Evolutionary conservation across 257 asterid genomes (phyloP).

Genomic region (Solanum chmielewskii): DNA sequence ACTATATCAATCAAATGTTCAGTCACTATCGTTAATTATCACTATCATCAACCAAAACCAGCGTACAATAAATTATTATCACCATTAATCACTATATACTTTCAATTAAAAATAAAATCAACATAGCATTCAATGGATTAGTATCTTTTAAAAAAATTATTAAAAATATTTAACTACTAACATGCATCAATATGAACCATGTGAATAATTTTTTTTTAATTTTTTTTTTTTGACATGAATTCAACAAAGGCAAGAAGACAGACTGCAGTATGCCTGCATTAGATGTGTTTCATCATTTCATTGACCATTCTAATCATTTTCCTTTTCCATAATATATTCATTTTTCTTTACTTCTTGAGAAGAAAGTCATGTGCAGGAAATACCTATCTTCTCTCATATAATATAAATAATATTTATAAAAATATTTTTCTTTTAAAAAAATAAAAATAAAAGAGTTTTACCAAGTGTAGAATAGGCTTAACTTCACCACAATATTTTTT

Average conservation of each 20-base stretch:
- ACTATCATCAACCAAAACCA: accelerated
- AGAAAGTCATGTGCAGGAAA: neutral
- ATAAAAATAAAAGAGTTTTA: neutral
- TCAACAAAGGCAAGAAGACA: neutral
- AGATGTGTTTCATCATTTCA: neutral
- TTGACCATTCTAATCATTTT: neutral
- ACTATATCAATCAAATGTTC: neutral
- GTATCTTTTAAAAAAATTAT: neutral
- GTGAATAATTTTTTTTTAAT: neutral
- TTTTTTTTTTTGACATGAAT: neutral
- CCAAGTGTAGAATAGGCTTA: neutral
- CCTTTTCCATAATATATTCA: neutral
- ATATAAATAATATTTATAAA: neutral
- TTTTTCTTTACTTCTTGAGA: neutral
- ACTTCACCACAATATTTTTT: neutral
- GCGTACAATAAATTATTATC: neutral
- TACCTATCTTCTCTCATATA: neutral
- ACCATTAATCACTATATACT: neutral
- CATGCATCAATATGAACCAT: neutral
- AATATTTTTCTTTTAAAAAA: too few species aligned
- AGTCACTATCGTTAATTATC: neutral
- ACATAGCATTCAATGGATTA: neutral
- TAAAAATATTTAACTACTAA: neutral
- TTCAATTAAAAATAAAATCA: neutral
- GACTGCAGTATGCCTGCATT: neutral